Evolutionary conservation across 495 filamentous ascomycete genomes (phyloP), one percentile per base, ranked within the genome.

Genomic region (Cercophora samala): DNA sequence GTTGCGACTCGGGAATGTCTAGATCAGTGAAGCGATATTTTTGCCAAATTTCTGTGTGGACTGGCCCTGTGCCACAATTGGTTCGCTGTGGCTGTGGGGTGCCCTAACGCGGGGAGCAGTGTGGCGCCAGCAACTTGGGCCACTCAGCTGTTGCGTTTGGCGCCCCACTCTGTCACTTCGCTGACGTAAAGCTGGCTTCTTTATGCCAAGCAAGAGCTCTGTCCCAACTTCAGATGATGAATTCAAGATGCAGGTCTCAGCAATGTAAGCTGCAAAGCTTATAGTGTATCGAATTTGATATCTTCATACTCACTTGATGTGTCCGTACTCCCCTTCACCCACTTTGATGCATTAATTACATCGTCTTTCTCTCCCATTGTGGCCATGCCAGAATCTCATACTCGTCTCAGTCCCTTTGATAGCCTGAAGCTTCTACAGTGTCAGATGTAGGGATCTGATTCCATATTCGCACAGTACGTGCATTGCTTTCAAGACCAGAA

Each of bases 31-130:
- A 70, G 70, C 64, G 72, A 72, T 76, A 77, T 70, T 76, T 77
- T 74, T 75, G 9, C 69, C 64, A 77, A 76, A 75, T 74, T 75
- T 75, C 71, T 77, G 74, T 77, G 75, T 77, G 75, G 74, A 75
- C 55, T 69, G 60, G 26, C 26, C 69, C 46, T 53, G 15, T 73
- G 72, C 75, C 72, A 77, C 73, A 69, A 58, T 11, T 55, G 13
- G 59, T 66, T 62, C 60, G 68, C 52, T 74, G 74, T 67, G 68
- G 66, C 67, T 67, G 42, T 11, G 54, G 53, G 60, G 64, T 77
- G 75, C 75, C 75, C 75, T 77, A 77, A 77, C 70, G 72, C 67
- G 68, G 66, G 68, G 68, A 72, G 67, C 2, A 8, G 52, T 69
- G 70, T 70, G 65, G 72, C 65, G 37, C 22, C 46, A n/a, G 25